Conservation (phyloP, 2,329 filamentous ascomycete species). For the Mycosphaerella sp. region DNA sequence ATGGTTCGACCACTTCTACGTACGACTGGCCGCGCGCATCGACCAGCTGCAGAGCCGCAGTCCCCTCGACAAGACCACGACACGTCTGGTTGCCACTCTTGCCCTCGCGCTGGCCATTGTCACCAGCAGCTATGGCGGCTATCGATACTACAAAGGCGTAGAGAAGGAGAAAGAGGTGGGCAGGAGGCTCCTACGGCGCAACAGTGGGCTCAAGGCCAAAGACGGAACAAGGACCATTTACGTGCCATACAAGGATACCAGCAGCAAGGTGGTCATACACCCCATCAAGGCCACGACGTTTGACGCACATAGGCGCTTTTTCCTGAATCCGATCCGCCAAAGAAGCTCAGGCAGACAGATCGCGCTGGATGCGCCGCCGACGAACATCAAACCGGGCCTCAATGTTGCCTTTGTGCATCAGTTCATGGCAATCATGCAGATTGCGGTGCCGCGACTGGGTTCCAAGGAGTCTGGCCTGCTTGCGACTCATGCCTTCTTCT, state of each 20-base stretch:
- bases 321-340: slow-evolving; percentile 74
- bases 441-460: slow-evolving; percentile 92
- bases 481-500: slow-evolving; percentile 78
- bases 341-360: slow-evolving; percentile 58
- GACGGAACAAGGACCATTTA: slow-evolving; percentile 93
- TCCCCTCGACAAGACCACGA: slow-evolving; percentile 59
- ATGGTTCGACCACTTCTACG: slow-evolving; percentile 34
- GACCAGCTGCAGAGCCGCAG: slow-evolving; percentile 45
- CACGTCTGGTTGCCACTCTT: slow-evolving; percentile 69
- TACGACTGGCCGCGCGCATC: slow-evolving; percentile 43
- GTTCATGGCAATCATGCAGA: slow-evolving; percentile 90
- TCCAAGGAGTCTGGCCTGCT: slow-evolving; percentile 93
- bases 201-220: slow-evolving; percentile 88
- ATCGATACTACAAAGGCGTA: slow-evolving; percentile 66
- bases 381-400: slow-evolving; percentile 85
- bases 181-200: slow-evolving; percentile 72
- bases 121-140: slow-evolving; percentile 68
- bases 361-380: slow-evolving; percentile 60
- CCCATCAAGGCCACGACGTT: slow-evolving; percentile 90
- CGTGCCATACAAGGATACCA: slow-evolving; percentile 82
- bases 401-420: slow-evolving; percentile 96
- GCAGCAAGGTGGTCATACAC: slow-evolving; percentile 84
- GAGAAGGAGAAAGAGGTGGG: slow-evolving; percentile 77
- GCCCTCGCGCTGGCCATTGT: slow-evolving; percentile 72
- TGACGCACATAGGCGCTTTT: slow-evolving; percentile 88